Evolutionary conservation across 1,284 basidiomycete genomes (phyloP).

Genomic region (Entoloma clypeatum): DNA sequence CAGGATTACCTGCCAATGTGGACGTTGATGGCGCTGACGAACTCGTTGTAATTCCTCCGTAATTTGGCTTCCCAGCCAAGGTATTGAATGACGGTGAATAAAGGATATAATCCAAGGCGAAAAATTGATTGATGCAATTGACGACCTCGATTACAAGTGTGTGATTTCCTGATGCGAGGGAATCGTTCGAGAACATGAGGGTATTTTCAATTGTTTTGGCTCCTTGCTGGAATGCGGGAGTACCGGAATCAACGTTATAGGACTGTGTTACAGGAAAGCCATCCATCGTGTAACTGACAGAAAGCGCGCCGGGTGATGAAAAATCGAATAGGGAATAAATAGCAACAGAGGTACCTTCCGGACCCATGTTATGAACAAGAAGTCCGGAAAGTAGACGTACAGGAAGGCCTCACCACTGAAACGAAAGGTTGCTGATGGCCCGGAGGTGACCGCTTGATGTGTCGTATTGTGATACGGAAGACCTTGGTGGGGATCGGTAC

Average conservation of each 20-base stretch:
- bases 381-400: background rate
- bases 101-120: conserved; percentile 1
- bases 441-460: background rate
- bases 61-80: background rate
- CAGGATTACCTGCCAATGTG: too few relatives aligned
- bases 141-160: background rate
- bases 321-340: too few relatives aligned
- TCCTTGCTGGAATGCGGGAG: background rate
- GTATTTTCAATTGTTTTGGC: background rate
- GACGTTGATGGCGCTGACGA: too few relatives aligned
- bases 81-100: conserved; percentile 1
- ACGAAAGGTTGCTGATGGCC: background rate
- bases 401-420: conserved; percentile 1
- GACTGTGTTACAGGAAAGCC: too few relatives aligned
- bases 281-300: too few relatives aligned
- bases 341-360: background rate
- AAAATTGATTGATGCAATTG: background rate
- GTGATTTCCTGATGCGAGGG: background rate
- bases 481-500: background rate
- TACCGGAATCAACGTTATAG: background rate
- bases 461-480: conserved; percentile 5
- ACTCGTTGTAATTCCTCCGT: too few relatives aligned
- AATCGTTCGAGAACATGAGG: background rate
- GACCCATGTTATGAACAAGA: background rate
- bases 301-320: too few relatives aligned